phyloP scores from a whole-genome alignment of 2,329 filamentous ascomycete genomes.

The Scedosporium minutisporum region DNA sequence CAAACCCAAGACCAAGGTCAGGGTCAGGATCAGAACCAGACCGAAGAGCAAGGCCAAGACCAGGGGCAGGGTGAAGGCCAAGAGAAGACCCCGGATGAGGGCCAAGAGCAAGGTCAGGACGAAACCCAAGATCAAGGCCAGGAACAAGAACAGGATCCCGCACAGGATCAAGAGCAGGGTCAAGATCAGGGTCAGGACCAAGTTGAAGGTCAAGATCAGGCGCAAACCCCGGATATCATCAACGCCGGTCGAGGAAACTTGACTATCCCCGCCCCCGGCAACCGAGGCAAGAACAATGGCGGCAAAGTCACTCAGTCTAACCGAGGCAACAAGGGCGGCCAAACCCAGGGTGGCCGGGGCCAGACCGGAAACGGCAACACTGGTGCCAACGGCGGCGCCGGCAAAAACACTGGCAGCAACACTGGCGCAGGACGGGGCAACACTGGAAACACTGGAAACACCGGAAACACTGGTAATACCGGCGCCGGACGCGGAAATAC shows the following conservation, averaged over 20 bases:
- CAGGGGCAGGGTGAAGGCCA: constrained; percentile 11
- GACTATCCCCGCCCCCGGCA: background rate
- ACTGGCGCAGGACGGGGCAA: constrained; percentile 9
- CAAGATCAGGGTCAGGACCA: background rate
- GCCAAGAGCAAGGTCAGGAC: constrained; percentile 6
- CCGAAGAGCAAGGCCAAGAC: constrained; percentile 9
- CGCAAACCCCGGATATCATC: background rate
- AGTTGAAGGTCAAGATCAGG: too few species aligned
- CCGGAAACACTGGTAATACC: constrained; percentile 6
- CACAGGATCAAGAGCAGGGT: background rate
- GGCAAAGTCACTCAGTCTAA: background rate
- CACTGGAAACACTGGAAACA: background rate
- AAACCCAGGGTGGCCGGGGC: constrained; percentile 9
- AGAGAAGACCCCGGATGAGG: constrained; percentile 9
- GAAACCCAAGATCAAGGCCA: background rate
- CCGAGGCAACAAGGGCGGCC: constrained; percentile 9
- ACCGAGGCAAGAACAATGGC: constrained; percentile 5
- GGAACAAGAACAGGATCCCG: background rate
- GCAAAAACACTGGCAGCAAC: constrained; percentile 12
- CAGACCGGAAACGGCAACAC: constrained; percentile 10
- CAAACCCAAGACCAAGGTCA: background rate
- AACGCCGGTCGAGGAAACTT: background rate
- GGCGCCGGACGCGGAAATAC: constrained; percentile 15
- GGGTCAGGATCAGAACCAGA: too few species aligned
- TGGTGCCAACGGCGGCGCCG: constrained; percentile 13